Evolutionary conservation across 129 eudicot genomes (phyloP).

Genomic region (Lactuca sativa): DNA sequence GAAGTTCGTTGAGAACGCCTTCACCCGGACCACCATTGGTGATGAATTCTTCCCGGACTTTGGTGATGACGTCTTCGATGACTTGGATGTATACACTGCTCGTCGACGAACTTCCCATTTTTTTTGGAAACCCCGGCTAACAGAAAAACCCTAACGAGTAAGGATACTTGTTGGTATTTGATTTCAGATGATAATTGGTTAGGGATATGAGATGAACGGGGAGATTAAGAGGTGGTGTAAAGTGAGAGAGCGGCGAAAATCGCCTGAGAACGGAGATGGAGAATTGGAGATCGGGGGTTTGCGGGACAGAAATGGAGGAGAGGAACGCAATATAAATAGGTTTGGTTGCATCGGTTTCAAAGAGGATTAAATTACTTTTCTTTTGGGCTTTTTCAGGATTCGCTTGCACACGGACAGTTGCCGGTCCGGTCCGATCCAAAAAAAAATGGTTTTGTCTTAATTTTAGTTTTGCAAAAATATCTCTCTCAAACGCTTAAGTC

Average conservation of each 20-base stretch:
- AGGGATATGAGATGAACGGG: not conserved
- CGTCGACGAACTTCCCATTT: constrained; percentile 56
- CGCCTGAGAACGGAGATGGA: not conserved
- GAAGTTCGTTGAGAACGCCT: constrained; percentile 68
- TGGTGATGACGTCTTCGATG: constrained; percentile 77
- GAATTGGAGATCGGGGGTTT: constrained; percentile 15
- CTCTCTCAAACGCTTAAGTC: too few relatives aligned
- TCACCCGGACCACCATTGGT: constrained; percentile 74
- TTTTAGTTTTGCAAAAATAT: too few relatives aligned
- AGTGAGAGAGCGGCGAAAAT: constrained; percentile 11
- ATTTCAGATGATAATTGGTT: not conserved
- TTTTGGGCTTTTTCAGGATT: not conserved
- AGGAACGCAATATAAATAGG: constrained; percentile 83
- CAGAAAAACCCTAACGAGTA: not conserved
- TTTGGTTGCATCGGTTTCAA: constrained; percentile 57
- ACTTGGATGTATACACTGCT: constrained; percentile 74
- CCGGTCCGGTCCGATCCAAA: too few relatives aligned
- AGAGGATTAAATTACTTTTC: too few relatives aligned
- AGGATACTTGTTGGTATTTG: not conserved
- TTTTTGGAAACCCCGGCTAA: not conserved
- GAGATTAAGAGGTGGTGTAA: constrained; percentile 17
- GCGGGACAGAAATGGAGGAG: constrained; percentile 53
- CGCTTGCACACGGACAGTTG: not conserved
- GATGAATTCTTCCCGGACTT: constrained; percentile 73
- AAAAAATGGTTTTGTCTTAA: too few relatives aligned